These are phyloP conservation scores for Leccinum uliginosum DNA, from an alignment of 768 basidiomycete genomes.

Conservation along the genomic window DNA sequence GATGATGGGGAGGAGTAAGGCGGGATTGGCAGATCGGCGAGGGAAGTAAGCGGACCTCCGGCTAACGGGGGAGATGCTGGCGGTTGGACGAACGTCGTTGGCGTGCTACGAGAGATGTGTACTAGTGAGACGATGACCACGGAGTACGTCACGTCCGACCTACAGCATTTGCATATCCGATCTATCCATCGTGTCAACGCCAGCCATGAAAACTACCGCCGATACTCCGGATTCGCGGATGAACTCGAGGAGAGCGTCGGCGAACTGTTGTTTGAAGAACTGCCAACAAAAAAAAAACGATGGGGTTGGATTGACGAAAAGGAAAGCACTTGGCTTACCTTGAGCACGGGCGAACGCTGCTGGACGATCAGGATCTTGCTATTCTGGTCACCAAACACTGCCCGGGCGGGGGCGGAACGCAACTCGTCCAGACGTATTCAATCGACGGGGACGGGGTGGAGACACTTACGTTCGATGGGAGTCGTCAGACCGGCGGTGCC, in stretches of 20 bases:
- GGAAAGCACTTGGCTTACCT: too few relatives aligned
- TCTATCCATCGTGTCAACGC: constrained; percentile 70
- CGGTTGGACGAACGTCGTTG: constrained; percentile 57
- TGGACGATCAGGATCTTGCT: constrained; percentile 60
- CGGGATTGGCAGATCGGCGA: constrained; percentile 48
- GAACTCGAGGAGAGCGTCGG: constrained; percentile 54
- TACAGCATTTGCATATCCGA: constrained; percentile 78
- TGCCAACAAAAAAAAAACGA: constrained; percentile 23
- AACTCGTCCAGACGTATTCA: background rate
- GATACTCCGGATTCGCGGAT: constrained; percentile 45
- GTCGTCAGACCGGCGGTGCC: constrained; percentile 60
- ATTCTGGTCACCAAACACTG: constrained; percentile 62
- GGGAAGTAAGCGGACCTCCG: constrained; percentile 39
- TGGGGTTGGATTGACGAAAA: background rate
- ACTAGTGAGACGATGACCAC: constrained; percentile 4
- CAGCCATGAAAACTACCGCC: constrained; percentile 62
- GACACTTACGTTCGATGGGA: constrained; percentile 69
- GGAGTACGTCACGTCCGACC: constrained; percentile 20
- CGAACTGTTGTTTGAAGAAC: constrained; percentile 67
- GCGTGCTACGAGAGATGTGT: constrained; percentile 41
- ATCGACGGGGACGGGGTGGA: background rate
- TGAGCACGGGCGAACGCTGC: constrained; percentile 75
- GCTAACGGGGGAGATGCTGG: constrained; percentile 40
- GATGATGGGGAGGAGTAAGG: constrained; percentile 48
- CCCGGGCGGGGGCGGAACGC: background rate